These are phyloP conservation scores for Kwoniella dendrophila DNA, from an alignment of 768 basidiomycete species.

Conservation along the genomic window DNA sequence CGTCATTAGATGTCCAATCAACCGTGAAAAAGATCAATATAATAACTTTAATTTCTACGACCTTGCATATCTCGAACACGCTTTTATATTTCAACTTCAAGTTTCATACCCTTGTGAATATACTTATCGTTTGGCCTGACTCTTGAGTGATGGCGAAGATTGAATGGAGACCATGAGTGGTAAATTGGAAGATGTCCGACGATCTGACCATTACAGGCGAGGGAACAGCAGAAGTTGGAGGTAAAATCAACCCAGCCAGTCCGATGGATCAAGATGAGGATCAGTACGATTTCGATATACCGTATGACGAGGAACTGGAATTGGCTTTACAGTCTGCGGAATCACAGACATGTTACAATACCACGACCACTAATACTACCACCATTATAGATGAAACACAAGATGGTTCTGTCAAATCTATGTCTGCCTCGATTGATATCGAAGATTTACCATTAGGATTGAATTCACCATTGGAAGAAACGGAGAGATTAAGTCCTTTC, in stretches of 20 bases:
- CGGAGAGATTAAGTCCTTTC: constrained; percentile 27
- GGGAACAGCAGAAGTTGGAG: background rate
- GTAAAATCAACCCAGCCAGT: background rate
- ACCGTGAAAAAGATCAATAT: too few relatives aligned
- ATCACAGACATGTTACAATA: too few relatives aligned
- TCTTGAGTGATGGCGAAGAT: constrained; percentile 1
- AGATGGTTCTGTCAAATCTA: background rate
- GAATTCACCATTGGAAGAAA: too few relatives aligned
- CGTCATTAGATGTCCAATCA: too few relatives aligned
- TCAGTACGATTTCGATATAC: constrained; percentile 15
- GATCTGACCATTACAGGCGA: background rate
- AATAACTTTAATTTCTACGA: too few relatives aligned
- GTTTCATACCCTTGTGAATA: background rate
- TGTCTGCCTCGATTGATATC: too few relatives aligned
- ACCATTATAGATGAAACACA: background rate
- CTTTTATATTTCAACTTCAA: too few relatives aligned
- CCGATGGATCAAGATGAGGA: constrained; percentile 16
- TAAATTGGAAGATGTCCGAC: background rate
- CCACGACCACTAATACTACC: too few relatives aligned
- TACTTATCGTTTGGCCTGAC: too few relatives aligned
- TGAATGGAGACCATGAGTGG: background rate
- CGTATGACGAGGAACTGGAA: constrained; percentile 39
- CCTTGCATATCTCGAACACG: too few relatives aligned
- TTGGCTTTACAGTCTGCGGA: constrained; percentile 27
- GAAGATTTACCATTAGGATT: constrained; percentile 14